Conservation (phyloP, 345 rosid species). For the Eutrema yunnanense region DNA sequence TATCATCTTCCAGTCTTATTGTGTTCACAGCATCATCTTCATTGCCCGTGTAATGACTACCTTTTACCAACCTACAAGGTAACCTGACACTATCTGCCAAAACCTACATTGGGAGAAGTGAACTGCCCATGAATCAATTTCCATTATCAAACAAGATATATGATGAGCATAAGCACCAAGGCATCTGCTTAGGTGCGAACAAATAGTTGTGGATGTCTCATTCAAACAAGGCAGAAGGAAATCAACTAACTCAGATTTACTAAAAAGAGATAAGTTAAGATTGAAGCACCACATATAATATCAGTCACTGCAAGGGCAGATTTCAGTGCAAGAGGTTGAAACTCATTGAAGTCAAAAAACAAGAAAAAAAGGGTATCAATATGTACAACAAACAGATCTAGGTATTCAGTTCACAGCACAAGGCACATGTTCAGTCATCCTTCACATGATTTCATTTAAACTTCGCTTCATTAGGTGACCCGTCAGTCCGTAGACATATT, state of each 20-base stretch:
- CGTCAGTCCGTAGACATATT: background rate
- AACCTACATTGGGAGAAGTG: conserved; percentile 53
- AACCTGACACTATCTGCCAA: conserved; percentile 75
- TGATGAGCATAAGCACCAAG: conserved; percentile 5
- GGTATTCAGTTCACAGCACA: background rate
- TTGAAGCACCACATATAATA: background rate
- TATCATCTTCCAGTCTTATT: conserved; percentile 81
- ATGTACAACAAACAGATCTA: background rate
- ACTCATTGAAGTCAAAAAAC: background rate
- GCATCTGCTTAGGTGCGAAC: background rate
- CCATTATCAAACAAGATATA: background rate
- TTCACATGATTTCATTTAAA: background rate
- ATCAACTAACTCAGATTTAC: background rate
- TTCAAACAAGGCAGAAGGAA: conserved; percentile 13
- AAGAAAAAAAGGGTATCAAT: background rate
- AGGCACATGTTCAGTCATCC: background rate
- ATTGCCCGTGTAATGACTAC: conserved; percentile 95
- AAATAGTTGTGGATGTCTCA: background rate
- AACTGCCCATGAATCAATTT: conserved; percentile 11
- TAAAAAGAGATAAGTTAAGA: background rate
- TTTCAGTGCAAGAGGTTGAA: background rate
- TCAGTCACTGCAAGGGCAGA: background rate
- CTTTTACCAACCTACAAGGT: conserved; percentile 95
- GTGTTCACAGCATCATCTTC: conserved; percentile 98
- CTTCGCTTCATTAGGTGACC: background rate